Conservation (phyloP, 192 early-diverging fungal species). For the Kappamyces sp. region DNA sequence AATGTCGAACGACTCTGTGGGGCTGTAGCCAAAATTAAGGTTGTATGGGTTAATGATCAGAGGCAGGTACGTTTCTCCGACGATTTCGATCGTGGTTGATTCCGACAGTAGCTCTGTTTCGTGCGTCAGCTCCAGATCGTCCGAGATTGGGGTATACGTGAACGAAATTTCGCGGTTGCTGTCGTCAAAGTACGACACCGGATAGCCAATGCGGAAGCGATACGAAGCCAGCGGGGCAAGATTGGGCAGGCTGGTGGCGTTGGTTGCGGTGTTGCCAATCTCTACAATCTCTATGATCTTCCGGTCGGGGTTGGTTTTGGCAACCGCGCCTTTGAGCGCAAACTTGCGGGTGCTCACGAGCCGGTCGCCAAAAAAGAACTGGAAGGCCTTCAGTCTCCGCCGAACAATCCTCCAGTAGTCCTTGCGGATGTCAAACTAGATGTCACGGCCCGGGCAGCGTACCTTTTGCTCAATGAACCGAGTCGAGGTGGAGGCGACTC, state of each 20-base stretch:
- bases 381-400: conserved; percentile 45
- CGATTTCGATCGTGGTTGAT: conserved; percentile 6
- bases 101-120: conserved; percentile 14
- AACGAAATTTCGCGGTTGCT: too few species aligned
- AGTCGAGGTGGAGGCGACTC: conserved; percentile 31
- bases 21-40: too few species aligned
- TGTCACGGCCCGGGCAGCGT: background rate
- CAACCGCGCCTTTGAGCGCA: too few species aligned
- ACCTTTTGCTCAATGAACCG: conserved; percentile 5
- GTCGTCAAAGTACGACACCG: background rate
- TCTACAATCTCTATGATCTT: background rate
- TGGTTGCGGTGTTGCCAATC: background rate
- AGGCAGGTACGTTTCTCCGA: too few species aligned
- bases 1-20: too few species aligned
- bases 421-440: conserved; percentile 24
- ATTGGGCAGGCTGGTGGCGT: conserved; percentile 37
- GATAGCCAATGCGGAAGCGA: conserved; percentile 46
- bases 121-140: background rate
- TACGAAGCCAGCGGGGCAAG: conserved; percentile 44
- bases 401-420: conserved; percentile 52
- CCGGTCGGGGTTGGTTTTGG: conserved; percentile 14
- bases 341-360: too few species aligned
- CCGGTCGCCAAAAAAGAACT: conserved; percentile 7
- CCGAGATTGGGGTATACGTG: too few species aligned
- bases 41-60: too few species aligned